Evolutionary conservation across 805 yeast species (phyloP).

Genomic region (Lipomyces yamadae): DNA sequence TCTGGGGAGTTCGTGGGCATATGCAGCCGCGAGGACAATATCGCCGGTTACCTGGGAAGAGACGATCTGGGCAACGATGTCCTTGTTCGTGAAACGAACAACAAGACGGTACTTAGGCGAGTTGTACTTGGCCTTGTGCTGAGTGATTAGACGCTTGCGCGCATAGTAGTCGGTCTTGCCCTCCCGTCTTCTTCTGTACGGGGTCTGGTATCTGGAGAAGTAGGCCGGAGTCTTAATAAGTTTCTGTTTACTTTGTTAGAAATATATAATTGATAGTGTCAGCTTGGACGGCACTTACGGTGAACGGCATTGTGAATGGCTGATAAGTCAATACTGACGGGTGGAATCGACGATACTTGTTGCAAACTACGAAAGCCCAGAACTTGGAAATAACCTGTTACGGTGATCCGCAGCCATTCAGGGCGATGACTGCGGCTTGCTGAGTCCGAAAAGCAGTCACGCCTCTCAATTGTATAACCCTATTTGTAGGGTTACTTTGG

Average conservation of each 20-base stretch:
- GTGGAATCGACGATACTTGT: neutral
- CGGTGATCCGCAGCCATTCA: neutral
- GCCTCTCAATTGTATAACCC: neutral
- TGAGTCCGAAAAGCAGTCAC: neutral
- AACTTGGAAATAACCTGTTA: neutral
- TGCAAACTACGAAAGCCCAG: neutral
- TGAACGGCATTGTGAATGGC: constrained; percentile 36
- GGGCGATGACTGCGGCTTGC: neutral
- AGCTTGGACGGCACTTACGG: constrained; percentile 26
- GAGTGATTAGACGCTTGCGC: constrained; percentile 99
- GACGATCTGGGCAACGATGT: constrained; percentile 96
- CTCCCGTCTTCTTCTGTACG: constrained; percentile 99
- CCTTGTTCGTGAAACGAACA: constrained; percentile 99
- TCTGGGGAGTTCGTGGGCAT: constrained; percentile 97
- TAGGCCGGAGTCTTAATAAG: constrained; percentile 83
- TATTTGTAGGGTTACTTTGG: neutral
- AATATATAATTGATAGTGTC: neutral
- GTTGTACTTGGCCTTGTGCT: constrained; percentile 99
- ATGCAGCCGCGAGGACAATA: constrained; percentile 93
- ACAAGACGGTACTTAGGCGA: constrained; percentile 99
- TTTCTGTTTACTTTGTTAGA: constrained; percentile 21
- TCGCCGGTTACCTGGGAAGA: constrained; percentile 98
- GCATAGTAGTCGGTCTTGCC: constrained; percentile 99
- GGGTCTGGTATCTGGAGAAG: constrained; percentile 99
- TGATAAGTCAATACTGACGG: neutral